Percentiles rank a stretch among this genome's conserved stretches.
phyloP scores from a whole-genome alignment of 163 green algal genomes.

The Scenedesmus sp. region DNA sequence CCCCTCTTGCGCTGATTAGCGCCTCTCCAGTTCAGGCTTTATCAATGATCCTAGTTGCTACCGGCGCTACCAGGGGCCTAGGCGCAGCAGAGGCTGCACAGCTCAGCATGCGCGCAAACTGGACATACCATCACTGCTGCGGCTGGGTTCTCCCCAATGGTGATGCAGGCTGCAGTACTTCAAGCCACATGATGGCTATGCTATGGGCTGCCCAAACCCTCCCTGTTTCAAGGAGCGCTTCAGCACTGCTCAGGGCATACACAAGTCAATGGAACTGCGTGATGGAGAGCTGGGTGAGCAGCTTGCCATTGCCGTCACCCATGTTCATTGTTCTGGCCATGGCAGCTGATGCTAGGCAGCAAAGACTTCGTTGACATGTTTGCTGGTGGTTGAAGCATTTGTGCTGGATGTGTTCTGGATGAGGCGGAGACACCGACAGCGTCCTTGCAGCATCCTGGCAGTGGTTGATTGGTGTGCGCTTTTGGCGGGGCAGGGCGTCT shows the following conservation, averaged over 20 bases:
- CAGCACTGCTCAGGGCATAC: slow-evolving; percentile 35
- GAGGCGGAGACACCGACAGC: too few relatives aligned
- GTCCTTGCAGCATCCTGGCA: too few relatives aligned
- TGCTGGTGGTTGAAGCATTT: too few relatives aligned
- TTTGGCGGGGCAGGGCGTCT: too few relatives aligned
- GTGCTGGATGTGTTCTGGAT: too few relatives aligned
- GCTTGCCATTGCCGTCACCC: background rate
- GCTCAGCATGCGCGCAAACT: background rate
- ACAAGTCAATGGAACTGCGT: slow-evolving; percentile 43
- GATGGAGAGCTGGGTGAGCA: slow-evolving; percentile 50
- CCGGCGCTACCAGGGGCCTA: too few relatives aligned
- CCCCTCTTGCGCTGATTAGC: background rate
- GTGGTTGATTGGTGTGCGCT: too few relatives aligned
- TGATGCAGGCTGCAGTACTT: slow-evolving; percentile 17
- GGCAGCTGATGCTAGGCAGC: too few relatives aligned
- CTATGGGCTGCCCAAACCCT: slow-evolving; percentile 23
- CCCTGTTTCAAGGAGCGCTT: slow-evolving; percentile 39
- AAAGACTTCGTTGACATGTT: too few relatives aligned
- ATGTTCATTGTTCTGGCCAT: too few relatives aligned
- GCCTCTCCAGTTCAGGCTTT: background rate
- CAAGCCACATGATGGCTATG: slow-evolving; percentile 42
- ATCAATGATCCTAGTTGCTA: background rate
- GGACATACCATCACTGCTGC: background rate
- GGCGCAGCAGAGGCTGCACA: background rate
- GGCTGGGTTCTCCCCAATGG: background rate